Percentiles rank a stretch among this genome's conserved stretches.
Conservation (phyloP, 768 basidiomycete genomes). For the Termitomyces sp. region DNA sequence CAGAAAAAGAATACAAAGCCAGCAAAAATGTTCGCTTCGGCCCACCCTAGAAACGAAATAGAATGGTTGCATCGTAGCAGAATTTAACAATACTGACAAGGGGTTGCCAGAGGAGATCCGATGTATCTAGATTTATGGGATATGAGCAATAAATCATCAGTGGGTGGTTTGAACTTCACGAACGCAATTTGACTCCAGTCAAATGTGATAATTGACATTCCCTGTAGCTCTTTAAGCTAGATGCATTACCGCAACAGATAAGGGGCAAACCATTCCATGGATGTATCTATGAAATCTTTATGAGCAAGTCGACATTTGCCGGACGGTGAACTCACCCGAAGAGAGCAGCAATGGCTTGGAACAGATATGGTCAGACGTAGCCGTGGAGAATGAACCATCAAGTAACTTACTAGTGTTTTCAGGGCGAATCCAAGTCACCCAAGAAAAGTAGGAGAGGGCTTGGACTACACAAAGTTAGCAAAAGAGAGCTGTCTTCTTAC, state of each 20-base stretch:
- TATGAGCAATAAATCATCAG: background rate
- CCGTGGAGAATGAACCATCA: background rate
- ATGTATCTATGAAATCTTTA: slow-evolving; percentile 21
- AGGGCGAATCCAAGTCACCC: slow-evolving; percentile 53
- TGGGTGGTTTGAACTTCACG: slow-evolving; percentile 4
- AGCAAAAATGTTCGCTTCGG: slow-evolving; percentile 60
- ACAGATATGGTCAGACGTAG: background rate
- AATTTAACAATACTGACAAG: slow-evolving; percentile 20
- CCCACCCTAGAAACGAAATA: slow-evolving; percentile 45
- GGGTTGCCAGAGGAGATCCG: slow-evolving; percentile 49
- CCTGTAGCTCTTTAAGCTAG: slow-evolving; percentile 25
- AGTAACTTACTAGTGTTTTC: slow-evolving; percentile 37
- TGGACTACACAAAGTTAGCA: slow-evolving; percentile 24
- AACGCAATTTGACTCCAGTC: slow-evolving; percentile 62
- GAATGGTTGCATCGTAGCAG: background rate
- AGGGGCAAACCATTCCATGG: slow-evolving; percentile 42
- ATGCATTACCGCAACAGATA: slow-evolving; percentile 10
- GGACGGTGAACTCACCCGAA: slow-evolving; percentile 33
- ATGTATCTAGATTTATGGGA: slow-evolving; percentile 26
- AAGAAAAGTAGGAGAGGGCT: slow-evolving; percentile 53
- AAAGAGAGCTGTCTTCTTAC: background rate
- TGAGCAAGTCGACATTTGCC: background rate
- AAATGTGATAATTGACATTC: slow-evolving; percentile 42
- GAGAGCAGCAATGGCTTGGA: slow-evolving; percentile 37
- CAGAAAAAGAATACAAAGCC: slow-evolving; percentile 71